Evolutionary conservation across 768 basidiomycete genomes (phyloP), one percentile per base, ranked within the genome.

Genomic region (Dacryopinax primogenitus): DNA sequence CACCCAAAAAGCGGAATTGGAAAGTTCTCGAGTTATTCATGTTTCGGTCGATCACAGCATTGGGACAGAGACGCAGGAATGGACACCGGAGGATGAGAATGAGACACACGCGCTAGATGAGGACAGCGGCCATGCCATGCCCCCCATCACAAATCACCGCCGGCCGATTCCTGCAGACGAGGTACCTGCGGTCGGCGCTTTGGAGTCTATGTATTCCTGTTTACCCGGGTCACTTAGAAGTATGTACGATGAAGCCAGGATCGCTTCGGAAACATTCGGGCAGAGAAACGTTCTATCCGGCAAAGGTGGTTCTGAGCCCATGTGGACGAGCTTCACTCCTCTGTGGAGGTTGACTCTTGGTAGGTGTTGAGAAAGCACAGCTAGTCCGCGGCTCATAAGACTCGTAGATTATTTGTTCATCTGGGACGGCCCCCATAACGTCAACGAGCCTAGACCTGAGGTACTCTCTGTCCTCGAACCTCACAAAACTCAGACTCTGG

Each of bases 281-380:
- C 73, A 75, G 51, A 77, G 87, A 68, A 73, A 78, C 1, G 68
- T 71, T 1, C 65, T 83, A 2, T 69, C 75, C n/a, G 76, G 80
- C 65, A 76, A 75, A 21, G 91, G 91, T 2, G 77, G 74, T 12
- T 74, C 81, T 72, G 91, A 94, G 72, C 92, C 92, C 1, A 81
- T 84, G 73, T 97, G 86, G 78, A 94, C 93, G 36, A 90, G 87
- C 72, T 95, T 87, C 71, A 92, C 94, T 0, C 84, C 90, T 73
- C 86, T 86, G 71, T 94, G 91, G 90, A 83, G 88, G 70, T 76
- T 86, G 9, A 86, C 87, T 1, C 72, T 94, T 72, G 92, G 92
- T 88, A 69, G 67, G 77, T 72, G 1, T 36, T 9, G 1, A 16
- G 30, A n/a, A 21, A 13, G 21, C 30, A 33, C 21, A 16, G 64